Percentiles rank a stretch among this genome's conserved stretches.
Evolutionary conservation across 75 land plant genomes (phyloP).

Genomic region (Selaginella tamariscina): DNA sequence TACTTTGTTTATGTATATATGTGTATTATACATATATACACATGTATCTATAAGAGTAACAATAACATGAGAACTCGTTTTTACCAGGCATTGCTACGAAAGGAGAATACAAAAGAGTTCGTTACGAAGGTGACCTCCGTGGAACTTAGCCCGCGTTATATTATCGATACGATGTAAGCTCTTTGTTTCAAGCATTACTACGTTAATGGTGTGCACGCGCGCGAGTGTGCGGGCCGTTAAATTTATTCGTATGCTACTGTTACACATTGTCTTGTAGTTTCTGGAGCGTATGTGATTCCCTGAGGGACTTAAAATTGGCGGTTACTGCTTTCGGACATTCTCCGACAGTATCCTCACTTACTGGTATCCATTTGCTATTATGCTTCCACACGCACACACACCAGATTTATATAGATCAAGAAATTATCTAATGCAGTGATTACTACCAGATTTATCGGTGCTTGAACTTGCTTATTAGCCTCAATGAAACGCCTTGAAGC

Average conservation of each 20-base stretch:
- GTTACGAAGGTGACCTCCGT: conserved; percentile 19
- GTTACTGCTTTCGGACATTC: background rate
- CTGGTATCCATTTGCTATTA: background rate
- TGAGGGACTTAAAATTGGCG: background rate
- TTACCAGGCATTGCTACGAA: conserved; percentile 42
- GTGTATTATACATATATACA: background rate
- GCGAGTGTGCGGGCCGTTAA: background rate
- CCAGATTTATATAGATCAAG: conserved; percentile 12
- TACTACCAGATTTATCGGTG: conserved; percentile 56
- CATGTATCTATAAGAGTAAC: too few species aligned
- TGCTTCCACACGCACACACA: conserved; percentile 11
- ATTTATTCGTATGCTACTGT: background rate
- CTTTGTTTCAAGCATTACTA: conserved; percentile 2
- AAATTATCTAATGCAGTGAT: background rate
- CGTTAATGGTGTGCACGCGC: background rate
- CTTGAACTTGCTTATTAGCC: conserved; percentile 76
- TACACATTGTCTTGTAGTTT: background rate
- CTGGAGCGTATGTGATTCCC: background rate
- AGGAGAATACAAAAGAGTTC: conserved; percentile 42
- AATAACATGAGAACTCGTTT: conserved; percentile 23
- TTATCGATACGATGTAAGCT: conserved; percentile 34
- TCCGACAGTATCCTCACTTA: conserved; percentile 2
- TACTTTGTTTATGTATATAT: background rate
- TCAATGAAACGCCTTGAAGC: conserved; percentile 86
- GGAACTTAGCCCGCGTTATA: conserved; percentile 29